Evolutionary conservation across 768 basidiomycete genomes (phyloP).

Genomic region (Tulasnella sp.): DNA sequence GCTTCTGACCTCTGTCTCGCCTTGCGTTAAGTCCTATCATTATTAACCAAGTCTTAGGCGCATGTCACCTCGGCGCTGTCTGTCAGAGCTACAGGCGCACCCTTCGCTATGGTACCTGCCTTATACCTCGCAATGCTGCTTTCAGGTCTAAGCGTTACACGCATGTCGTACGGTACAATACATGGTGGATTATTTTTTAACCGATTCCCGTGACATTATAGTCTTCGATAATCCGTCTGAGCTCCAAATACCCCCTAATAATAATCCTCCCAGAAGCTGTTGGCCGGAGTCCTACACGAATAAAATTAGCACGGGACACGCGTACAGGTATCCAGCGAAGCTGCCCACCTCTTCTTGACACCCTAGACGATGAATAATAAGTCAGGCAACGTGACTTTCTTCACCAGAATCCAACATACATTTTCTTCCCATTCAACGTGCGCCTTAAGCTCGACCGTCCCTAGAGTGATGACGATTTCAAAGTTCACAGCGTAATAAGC

Average conservation of each 20-base stretch:
- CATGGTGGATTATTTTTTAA: neutral
- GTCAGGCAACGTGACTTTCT: neutral
- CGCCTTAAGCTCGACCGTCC: constrained; percentile 7
- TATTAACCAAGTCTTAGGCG: neutral
- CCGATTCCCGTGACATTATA: too few species aligned
- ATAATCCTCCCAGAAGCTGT: constrained; percentile 8
- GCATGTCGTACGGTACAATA: neutral
- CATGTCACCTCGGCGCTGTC: neutral
- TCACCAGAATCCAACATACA: neutral
- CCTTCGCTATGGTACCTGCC: neutral
- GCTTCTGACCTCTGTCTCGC: constrained; percentile 61
- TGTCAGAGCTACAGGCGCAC: neutral
- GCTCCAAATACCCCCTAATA: neutral
- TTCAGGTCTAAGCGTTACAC: neutral
- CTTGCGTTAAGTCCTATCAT: neutral
- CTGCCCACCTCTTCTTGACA: neutral
- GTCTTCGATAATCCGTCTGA: neutral
- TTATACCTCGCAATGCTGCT: neutral
- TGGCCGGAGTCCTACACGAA: neutral
- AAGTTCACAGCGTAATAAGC: neutral
- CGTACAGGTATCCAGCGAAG: neutral
- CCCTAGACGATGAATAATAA: neutral
- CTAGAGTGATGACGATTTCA: constrained; percentile 19
- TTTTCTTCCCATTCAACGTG: constrained; percentile 28
- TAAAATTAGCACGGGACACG: neutral